Percentiles rank a stretch among this genome's conserved stretches.
Evolutionary conservation across 2,329 filamentous ascomycete genomes (phyloP).

Genomic region (Iodosphaeria phyllophila): DNA sequence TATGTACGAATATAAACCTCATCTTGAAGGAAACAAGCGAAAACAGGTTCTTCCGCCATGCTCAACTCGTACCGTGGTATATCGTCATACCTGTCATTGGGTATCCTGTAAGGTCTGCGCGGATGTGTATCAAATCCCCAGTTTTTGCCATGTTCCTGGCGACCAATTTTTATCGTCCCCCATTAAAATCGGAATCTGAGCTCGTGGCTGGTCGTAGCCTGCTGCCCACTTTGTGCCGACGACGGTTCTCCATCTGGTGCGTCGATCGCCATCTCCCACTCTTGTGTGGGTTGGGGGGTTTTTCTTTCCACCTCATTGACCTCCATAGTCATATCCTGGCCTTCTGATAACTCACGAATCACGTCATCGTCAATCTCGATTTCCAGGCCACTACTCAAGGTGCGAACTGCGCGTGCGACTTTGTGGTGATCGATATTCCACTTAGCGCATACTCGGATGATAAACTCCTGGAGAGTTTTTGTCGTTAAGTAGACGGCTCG

Average conservation of each 20-base stretch:
- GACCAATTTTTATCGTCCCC: too few relatives aligned
- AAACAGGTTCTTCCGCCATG: too few relatives aligned
- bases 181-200: constrained; percentile 28
- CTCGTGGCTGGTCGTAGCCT: constrained; percentile 18
- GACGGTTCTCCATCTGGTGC: constrained; percentile 19
- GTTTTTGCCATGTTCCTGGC: too few relatives aligned
- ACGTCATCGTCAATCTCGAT: constrained; percentile 86
- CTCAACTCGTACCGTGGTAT: too few relatives aligned
- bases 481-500: constrained; percentile 72
- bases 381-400: constrained; percentile 57
- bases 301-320: constrained; percentile 25
- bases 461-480: constrained; percentile 57
- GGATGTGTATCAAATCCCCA: too few relatives aligned
- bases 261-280: constrained; percentile 45
- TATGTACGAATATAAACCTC: too few relatives aligned
- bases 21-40: too few relatives aligned
- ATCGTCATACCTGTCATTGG: too few relatives aligned
- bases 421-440: constrained; percentile 59
- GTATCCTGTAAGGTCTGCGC: too few relatives aligned
- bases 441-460: constrained; percentile 55
- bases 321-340: constrained; percentile 77
- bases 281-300: constrained; percentile 25
- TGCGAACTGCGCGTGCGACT: constrained; percentile 52
- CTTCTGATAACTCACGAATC: constrained; percentile 65
- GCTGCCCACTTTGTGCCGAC: constrained; percentile 13